phyloP scores from a whole-genome alignment of 768 basidiomycete genomes.

The Macrolepiota fuliginosa region DNA sequence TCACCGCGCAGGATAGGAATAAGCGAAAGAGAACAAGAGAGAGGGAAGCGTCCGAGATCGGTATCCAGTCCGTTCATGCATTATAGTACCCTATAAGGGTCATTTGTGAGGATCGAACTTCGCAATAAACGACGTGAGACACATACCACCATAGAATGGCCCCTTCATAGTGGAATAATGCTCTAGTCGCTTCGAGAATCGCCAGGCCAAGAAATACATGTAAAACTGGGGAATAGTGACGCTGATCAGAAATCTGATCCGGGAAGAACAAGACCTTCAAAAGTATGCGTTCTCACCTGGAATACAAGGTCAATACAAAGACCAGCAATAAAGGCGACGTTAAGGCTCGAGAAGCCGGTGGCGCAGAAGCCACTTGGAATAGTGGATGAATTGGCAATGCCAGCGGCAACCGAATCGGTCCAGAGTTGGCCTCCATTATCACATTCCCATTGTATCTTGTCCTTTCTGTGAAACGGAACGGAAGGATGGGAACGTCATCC shows the following conservation, averaged over 20 bases:
- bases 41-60: slow-evolving; percentile 20
- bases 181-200: slow-evolving; percentile 68
- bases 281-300: slow-evolving; percentile 46
- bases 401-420: slow-evolving; percentile 41
- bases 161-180: slow-evolving; percentile 66
- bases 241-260: slow-evolving; percentile 15
- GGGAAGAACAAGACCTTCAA: slow-evolving; percentile 19
- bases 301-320: slow-evolving; percentile 64
- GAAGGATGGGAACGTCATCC: slow-evolving; percentile 17
- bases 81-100: slow-evolving; percentile 46
- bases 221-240: slow-evolving; percentile 49
- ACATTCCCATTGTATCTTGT: slow-evolving; percentile 73
- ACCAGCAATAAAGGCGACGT: slow-evolving; percentile 62
- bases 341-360: slow-evolving; percentile 56
- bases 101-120: slow-evolving; percentile 22
- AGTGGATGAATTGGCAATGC: slow-evolving; percentile 36
- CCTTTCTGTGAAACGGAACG: slow-evolving; percentile 41
- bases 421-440: slow-evolving; percentile 67
- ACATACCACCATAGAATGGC: slow-evolving; percentile 55
- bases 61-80: slow-evolving; percentile 30
- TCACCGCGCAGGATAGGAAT: slow-evolving; percentile 12
- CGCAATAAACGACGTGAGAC: slow-evolving; percentile 15
- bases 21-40: slow-evolving; percentile 28
- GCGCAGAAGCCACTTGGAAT: slow-evolving; percentile 58
- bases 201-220: slow-evolving; percentile 76